Evolutionary conservation across 805 yeast genomes (phyloP), one percentile per base, ranked within the genome.

Genomic region (Yamadazyma scolyti): DNA sequence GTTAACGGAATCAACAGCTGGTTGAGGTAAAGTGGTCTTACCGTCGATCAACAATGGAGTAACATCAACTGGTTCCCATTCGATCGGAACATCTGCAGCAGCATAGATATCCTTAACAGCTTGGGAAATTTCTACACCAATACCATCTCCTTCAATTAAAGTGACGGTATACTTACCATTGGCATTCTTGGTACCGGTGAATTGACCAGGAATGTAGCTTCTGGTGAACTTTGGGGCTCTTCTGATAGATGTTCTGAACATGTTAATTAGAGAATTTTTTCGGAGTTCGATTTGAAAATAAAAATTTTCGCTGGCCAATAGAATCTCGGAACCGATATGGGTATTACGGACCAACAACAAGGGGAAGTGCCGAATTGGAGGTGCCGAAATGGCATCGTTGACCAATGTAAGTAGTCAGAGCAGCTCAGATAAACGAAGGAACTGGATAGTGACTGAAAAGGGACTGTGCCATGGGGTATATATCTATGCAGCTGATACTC

Each of bases 11-110:
- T 84, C 88, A 42, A 93, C 86, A 37, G 97, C 97, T 25, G 79
- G 81, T 47, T 81, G 80, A 44, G 97, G 97, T 50, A 41, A 93
- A 79, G 96, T 81, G 47, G 97, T 89, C 64, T 82, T 81, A 54
- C 96, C 96, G 61, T 90, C 81, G 56, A 86, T 80, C 48, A 93
- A 73, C 37, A 84, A 73, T 32, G 98, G 98, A 33, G 96, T 85
- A 31, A 93, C 98, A 56, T 90, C 97, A 50, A 89, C 95, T 27
- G 83, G 79, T 66, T 90, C 96, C 97, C 97, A 93, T 54, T 84
- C 90, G 52, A 93, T 81, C 46, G 99, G 99, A 32, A 89, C 95
- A 34, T 84, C 66, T 32, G 97, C 98, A 47, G 97, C 97, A 30
- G 80, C 69, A 69, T 87, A 93, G 54, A 93, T 90, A 45, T 82